Base-by-base conservation (phyloP, 441 rosid genomes). In the Eutrema salsugineum region DNA sequence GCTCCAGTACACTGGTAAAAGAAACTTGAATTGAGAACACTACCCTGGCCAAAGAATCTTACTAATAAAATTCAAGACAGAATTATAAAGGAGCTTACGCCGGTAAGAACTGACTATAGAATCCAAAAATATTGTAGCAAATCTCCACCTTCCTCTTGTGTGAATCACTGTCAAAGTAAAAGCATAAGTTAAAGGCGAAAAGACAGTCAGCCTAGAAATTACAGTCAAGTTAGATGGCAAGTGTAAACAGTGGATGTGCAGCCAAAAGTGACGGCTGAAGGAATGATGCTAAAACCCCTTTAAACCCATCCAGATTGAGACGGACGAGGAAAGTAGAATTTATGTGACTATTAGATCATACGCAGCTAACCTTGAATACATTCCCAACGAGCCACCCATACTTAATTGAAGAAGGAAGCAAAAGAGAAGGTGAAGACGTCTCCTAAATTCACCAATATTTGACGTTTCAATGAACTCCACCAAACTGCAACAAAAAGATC, bases 41-140 rank as follows among this genome's bases (percentile, higher is more conserved):
- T 36, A 71, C 47, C 70, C 32, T 30, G 46, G 58, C 71, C 19
- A 24, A 62, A 79, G 28, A 61, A 39, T 59, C 53, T 39, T 46
- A 66, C 60, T 50, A 30, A 55, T 33, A 61, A 58, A 32, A 43
- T 14, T 57, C 24, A 42, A 54, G 48, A 63, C 30, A 60, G n/a
- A 51, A 57, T 8, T 38, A 12, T 17, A 70, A 6, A 75, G 55
- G 64, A 75, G 79, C 91, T 88, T 77, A 91, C 99, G 72, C 69
- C 6, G 98, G 98, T 80, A 91, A 87, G 81, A 88, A 87, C 76
- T 96, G 99, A 67, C 88, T 76, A 69, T 91, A 90, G 84, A 87
- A 87, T 49, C 99, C 99, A 79, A 87, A 91, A 40, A 86, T 55
- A 77, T 96, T 96, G 90, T 91, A 96, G 63, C 95, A 78, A 57